Evolutionary conservation across 306 rosid genomes (phyloP).

Genomic region (Vigna angularis): DNA sequence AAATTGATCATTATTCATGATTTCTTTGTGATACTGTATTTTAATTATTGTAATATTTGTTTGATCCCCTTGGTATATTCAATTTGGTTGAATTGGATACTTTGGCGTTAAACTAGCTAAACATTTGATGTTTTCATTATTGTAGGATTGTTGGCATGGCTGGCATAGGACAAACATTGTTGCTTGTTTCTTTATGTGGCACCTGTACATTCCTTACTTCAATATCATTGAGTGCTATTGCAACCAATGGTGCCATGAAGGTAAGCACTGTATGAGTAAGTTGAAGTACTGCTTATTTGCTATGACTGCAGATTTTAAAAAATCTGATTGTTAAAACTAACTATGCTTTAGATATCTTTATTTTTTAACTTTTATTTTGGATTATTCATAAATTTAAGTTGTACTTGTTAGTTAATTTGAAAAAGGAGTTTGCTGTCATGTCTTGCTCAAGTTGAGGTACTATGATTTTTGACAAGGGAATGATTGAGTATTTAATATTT

Average conservation of each 20-base stretch:
- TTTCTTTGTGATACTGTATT: slow-evolving; percentile 9
- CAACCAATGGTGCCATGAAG: slow-evolving; percentile 99
- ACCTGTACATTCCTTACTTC: slow-evolving; percentile 92
- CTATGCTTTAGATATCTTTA: slow-evolving; percentile 1
- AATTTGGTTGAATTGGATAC: slow-evolving; percentile 41
- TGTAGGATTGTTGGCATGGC: slow-evolving; percentile 99
- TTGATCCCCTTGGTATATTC: slow-evolving; percentile 20
- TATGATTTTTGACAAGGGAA: slow-evolving; percentile 16
- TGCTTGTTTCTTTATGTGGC: slow-evolving; percentile 88
- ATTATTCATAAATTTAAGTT: neutral
- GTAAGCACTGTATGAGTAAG: slow-evolving; percentile 52
- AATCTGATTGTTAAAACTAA: slow-evolving; percentile 29
- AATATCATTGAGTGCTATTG: slow-evolving; percentile 97
- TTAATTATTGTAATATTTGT: slow-evolving; percentile 9
- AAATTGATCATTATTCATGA: neutral
- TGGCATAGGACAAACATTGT: slow-evolving; percentile 78
- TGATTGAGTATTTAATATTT: slow-evolving; percentile 15
- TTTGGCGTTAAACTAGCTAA: slow-evolving; percentile 34
- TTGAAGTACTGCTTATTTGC: slow-evolving; percentile 22
- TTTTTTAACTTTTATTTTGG: slow-evolving; percentile 30
- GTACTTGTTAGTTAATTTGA: slow-evolving; percentile 33
- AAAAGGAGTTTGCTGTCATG: slow-evolving; percentile 41
- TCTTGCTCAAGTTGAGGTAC: slow-evolving; percentile 18
- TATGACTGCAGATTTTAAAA: slow-evolving; percentile 10
- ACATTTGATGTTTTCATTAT: slow-evolving; percentile 38